Percentiles rank a stretch among this genome's conserved stretches.
These are phyloP conservation scores for Aureobasidium pullulans DNA, from an alignment of 2,329 filamentous ascomycete genomes.

Conservation along the genomic window DNA sequence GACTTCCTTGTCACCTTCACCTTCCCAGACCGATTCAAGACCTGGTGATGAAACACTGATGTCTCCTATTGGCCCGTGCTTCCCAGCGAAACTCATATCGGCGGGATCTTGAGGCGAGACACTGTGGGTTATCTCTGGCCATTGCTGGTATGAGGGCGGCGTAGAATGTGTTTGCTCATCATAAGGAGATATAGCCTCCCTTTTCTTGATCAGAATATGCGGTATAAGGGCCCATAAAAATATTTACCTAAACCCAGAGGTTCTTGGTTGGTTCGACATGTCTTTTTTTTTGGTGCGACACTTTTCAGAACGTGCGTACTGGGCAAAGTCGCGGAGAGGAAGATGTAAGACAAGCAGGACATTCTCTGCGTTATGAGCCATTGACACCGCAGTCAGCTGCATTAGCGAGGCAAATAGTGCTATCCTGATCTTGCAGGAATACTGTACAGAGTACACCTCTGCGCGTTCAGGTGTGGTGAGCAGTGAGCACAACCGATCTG, in stretches of 20 bases:
- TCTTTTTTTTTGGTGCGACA: not conserved
- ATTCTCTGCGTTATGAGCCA: not conserved
- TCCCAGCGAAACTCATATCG: constrained; percentile 17
- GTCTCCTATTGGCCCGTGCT: constrained; percentile 17
- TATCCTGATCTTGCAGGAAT: not conserved
- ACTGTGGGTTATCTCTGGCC: constrained; percentile 15
- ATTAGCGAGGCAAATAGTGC: not conserved
- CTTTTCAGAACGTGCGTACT: not conserved
- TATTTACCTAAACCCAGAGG: constrained; percentile 10
- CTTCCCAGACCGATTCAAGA: constrained; percentile 22
- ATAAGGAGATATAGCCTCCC: not conserved
- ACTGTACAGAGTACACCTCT: not conserved
- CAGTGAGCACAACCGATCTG: not conserved
- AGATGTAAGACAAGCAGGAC: not conserved
- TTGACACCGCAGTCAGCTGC: not conserved
- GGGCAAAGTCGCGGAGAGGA: not conserved
- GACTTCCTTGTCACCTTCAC: constrained; percentile 26
- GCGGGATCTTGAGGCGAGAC: not conserved
- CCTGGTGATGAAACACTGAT: constrained; percentile 20
- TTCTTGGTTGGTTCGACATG: constrained; percentile 10
- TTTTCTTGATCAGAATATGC: not conserved
- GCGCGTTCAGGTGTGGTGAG: not conserved
- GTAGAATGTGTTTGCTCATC: not conserved
- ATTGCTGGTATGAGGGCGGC: constrained; percentile 23
- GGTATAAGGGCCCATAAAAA: not conserved